Base-by-base conservation (phyloP, 768 basidiomycete genomes). In the Cyclocybe cylindracea region DNA sequence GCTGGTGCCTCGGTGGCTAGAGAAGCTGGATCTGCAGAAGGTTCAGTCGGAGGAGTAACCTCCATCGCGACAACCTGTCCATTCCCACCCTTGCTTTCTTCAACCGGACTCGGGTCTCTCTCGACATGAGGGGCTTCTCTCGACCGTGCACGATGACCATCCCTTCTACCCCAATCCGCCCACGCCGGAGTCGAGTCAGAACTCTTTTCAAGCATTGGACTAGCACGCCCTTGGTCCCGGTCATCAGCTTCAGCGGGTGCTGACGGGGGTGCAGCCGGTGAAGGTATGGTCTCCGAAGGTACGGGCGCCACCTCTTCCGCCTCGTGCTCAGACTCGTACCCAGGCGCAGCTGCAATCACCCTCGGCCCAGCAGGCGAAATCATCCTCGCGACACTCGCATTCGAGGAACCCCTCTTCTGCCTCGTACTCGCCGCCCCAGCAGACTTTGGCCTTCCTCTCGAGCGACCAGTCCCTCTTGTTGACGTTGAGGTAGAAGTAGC, bases 281-380 rank as follows among this genome's bases (percentile, higher is more conserved):
- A 24, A 24, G 24, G 24, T 24, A 24, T 5, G 5, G 24, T 24
- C 24, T 24, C 24, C 24, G 24, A 24, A 24, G 24, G 24, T 24
- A 24, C 24, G 3, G 24, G 24, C 5, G 24, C 24, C 24, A 36
- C 37, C 32, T 46, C 50, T n/a, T 51, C 39, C 0, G 50, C 55
- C 18, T 51, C 55, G 19, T 58, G 46, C 49, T 51, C 39, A 14
- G 46, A 45, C 16, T 52, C 50, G 32, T 51, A 46, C 6, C 43
- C 44, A 37, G 51, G 39, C 3, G 34, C 44, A 39, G 33, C 39
- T 10, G 48, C 43, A 42, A 56, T 52, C 9, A 56, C 46, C 13
- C 50, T 24, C 1, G 46, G 46, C 1, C 42, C 43, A 44, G 65
- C 57, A 10, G 66, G 51, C 24, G 67, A 65, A 33, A 69, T 66